Evolutionary conservation across 176 grass and related monocot genomes (phyloP).

Genomic region (Phoenix roebelenii): DNA sequence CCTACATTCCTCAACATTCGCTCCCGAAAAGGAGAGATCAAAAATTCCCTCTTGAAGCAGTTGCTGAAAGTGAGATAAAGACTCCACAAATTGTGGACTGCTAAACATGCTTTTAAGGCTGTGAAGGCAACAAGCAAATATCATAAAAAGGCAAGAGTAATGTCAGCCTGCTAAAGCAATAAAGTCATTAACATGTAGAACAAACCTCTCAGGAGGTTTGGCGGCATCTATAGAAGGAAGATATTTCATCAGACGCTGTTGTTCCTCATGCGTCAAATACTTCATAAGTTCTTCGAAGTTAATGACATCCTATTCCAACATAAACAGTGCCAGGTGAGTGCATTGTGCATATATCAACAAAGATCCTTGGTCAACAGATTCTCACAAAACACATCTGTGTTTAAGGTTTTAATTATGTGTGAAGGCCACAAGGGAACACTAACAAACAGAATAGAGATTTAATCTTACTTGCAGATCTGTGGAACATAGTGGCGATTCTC

Average conservation of each 20-base stretch:
- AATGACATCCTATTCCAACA: slow-evolving; percentile 47
- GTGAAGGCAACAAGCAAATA: slow-evolving; percentile 24
- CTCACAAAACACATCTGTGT: slow-evolving; percentile 11
- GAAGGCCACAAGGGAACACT: too few relatives aligned
- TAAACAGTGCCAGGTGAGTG: background rate
- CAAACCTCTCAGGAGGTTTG: slow-evolving; percentile 36
- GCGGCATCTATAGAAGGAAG: slow-evolving; percentile 43
- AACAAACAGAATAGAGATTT: background rate
- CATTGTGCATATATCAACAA: background rate
- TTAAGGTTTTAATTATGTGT: too few relatives aligned
- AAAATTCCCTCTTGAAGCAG: slow-evolving; percentile 50
- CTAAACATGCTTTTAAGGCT: slow-evolving; percentile 57
- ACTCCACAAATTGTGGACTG: slow-evolving; percentile 45
- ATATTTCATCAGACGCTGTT: slow-evolving; percentile 39
- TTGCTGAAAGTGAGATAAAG: slow-evolving; percentile 44
- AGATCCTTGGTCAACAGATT: slow-evolving; percentile 1
- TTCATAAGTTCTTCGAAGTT: slow-evolving; percentile 48
- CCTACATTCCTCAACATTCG: slow-evolving; percentile 32
- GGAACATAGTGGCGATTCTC: slow-evolving; percentile 38
- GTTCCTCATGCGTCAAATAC: slow-evolving; percentile 53
- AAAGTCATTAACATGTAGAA: background rate
- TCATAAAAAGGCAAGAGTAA: slow-evolving; percentile 2
- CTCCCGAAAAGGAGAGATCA: slow-evolving; percentile 24
- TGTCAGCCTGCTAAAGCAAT: background rate
- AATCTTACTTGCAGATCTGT: slow-evolving; percentile 36